Base-by-base conservation (phyloP, 2,329 filamentous ascomycete genomes). In the Anthostomella pinea region DNA sequence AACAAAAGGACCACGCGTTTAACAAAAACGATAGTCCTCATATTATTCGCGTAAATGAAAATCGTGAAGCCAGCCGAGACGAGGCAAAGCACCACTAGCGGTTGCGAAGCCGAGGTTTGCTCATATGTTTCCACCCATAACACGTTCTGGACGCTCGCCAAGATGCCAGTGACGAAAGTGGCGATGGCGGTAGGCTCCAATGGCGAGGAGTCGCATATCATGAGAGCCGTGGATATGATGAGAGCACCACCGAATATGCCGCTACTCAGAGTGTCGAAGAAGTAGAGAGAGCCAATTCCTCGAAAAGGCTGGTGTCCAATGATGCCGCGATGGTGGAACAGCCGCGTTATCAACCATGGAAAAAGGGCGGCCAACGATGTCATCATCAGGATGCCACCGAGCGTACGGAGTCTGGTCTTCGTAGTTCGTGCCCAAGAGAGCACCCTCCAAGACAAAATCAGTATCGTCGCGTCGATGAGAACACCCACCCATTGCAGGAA, bases 341-440 rank as follows among this genome's bases (percentile, higher is more conserved):
- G 31, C 10, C 58, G 54, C 3, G 54, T 53, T 2, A 53, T 46
- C 11, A 66, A 25, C 54, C 65, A 68, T 16, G 70, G 37, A 3
- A 68, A 24, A 1, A 57, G 60, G 13, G 64, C 60, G 6, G 57
- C 60, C 3, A 69, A 19, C 0, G 70, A 62, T 1, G 70, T 63
- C 7, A 64, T 42, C 2, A 67, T 40, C 5, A 77, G 48, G 3
- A 75, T 61, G 3, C 57, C 56, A 5, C 68, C 64, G 7, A 78
- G 51, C 1, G 63, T 67, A 8, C 62, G 65, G n/a, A 78, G 53
- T 3, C 71, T 66, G 20, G 58, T 54, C 43, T 66, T 71, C 5
- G 69, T 67, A 0, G 70, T 73, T 25, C 68, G 64, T 1, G 69
- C 60, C 72, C 73, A 76, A 9, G 67, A 65, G 5, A 79, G 53